Conservation (phyloP, 805 yeast genomes). For the Jamesozyma piceae region DNA sequence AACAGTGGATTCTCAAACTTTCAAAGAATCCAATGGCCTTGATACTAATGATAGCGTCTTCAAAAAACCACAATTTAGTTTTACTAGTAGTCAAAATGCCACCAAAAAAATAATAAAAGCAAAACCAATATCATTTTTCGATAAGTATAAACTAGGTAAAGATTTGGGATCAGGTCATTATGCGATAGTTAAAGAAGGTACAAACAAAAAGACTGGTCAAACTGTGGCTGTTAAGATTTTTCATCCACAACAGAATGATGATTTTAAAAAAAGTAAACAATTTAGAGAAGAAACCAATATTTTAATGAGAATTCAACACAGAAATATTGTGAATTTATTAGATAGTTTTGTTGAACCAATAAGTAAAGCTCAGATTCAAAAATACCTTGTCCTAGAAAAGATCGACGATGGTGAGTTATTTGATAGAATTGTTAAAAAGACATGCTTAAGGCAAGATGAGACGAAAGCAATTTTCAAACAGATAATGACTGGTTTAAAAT, state of each 20-base stretch:
- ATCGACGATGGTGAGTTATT: constrained; percentile 69
- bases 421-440: constrained; percentile 60
- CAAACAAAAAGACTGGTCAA: constrained; percentile 46
- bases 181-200: constrained; percentile 70
- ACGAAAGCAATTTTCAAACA: constrained; percentile 56
- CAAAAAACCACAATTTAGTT: constrained; percentile 22
- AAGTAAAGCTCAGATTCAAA: constrained; percentile 34
- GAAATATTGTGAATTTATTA: constrained; percentile 58
- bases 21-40: background rate
- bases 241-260: constrained; percentile 43
- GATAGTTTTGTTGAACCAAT: constrained; percentile 50
- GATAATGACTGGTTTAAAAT: constrained; percentile 53
- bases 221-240: constrained; percentile 68
- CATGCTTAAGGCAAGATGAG: constrained; percentile 51
- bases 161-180: constrained; percentile 71
- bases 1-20: background rate
- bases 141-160: constrained; percentile 41
- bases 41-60: constrained; percentile 12
- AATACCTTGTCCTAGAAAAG: constrained; percentile 60
- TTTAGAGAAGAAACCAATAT: constrained; percentile 62
- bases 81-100: constrained; percentile 19
- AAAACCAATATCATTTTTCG: constrained; percentile 41
- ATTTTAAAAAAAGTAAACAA: constrained; percentile 32
- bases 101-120: constrained; percentile 8
- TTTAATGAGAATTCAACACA: constrained; percentile 55